Base-by-base conservation (phyloP, 176 grass and related monocot genomes). In the Bonia amplexicaulis region DNA sequence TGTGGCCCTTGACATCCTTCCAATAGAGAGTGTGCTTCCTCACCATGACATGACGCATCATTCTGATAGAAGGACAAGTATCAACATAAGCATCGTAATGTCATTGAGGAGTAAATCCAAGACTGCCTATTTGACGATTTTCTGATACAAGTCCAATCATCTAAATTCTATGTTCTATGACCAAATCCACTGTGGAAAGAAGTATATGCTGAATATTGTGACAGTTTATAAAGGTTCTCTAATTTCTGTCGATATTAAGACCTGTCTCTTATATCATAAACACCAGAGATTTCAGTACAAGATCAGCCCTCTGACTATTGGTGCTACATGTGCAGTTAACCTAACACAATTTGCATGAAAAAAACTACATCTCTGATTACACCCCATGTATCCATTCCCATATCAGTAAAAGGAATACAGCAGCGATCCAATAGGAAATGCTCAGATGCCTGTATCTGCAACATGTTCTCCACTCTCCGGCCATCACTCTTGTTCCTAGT, bases 21-120 rank as follows among this genome's bases (percentile, higher is more conserved):
- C 83, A 82, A 44, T 37, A 78, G 45, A 77, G 44, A 26, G 5
- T 58, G 19, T 5, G 72, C 66, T 82, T 77, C 88, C 25, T 86
- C 78, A 2, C 15, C 72, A 27, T 77, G 17, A 23, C 78, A n/a
- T 78, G 88, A 66, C 60, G 35, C 26, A 65, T 66, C 71, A 78
- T 41, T 58, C 88, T 90, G 83, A 37, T 46, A 37, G 42, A 71
- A 71, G 64, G 77, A 6, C 44, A 71, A 10, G 72, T 46, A 54
- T 46, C 66, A 62, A 44, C 51, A 89, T 52, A 47, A 62, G 53
- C 40, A 77, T 8, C 66, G 65, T 16, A 55, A 45, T 55, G 35
- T 57, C 25, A 19, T 39, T 23, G 27, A 41, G 41, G 4, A 45
- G 8, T 47, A 68, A 74, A 40, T 68, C 84, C 9, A 37, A 47